Percentiles rank a stretch among this genome's conserved stretches.
Conservation (phyloP, 306 rosid genomes). For the Citrullus mucosospermus region DNA sequence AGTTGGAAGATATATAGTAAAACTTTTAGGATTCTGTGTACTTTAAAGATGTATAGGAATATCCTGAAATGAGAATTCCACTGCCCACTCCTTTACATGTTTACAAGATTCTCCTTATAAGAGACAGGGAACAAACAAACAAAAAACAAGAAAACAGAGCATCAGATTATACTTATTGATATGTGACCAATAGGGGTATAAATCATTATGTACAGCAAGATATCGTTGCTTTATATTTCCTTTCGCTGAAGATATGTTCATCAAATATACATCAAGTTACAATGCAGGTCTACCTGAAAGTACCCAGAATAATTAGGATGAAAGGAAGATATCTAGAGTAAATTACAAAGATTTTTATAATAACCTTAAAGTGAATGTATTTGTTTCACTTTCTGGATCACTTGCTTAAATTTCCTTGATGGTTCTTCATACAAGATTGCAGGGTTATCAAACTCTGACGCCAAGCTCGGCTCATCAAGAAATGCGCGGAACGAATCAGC, state of each 20-base stretch:
- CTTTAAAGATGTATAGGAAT: no score
- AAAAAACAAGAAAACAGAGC: not conserved
- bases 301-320: not conserved
- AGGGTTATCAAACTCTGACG: constrained; percentile 64
- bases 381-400: constrained; percentile 50
- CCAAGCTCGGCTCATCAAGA: constrained; percentile 72
- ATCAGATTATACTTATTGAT: not conserved
- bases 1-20: no score
- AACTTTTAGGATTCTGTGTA: no score
- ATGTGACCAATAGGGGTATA: not conserved
- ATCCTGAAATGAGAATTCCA: not conserved
- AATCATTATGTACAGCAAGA: not conserved
- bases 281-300: not conserved
- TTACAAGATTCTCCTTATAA: not conserved
- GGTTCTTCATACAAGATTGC: constrained; percentile 71
- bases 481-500: constrained; percentile 81
- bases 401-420: constrained; percentile 40
- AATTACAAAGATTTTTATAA: not conserved
- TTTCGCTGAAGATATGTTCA: not conserved
- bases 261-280: not conserved
- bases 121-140: no score
- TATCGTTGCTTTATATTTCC: not conserved
- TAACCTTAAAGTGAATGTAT: constrained; percentile 35
- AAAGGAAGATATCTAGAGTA: not conserved
- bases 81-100: not conserved